phyloP scores from a whole-genome alignment of 1,139 yeast genomes.

The Kluyveromyces marxianus region DNA sequence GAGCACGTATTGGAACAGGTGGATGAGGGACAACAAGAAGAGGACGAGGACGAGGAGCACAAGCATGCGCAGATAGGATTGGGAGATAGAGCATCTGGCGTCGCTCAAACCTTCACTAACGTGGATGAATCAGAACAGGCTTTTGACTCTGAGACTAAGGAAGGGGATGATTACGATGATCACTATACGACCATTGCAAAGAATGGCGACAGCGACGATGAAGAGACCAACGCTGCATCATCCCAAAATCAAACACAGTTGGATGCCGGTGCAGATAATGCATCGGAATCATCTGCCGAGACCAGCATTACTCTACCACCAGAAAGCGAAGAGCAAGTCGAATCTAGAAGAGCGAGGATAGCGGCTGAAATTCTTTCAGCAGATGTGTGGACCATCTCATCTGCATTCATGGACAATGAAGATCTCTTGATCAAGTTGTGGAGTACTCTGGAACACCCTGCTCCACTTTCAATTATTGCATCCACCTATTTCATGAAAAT shows the following conservation, averaged over 20 bases:
- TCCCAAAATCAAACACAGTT: conserved; percentile 11
- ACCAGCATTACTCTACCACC: conserved; percentile 26
- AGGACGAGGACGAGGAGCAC: conserved; percentile 15
- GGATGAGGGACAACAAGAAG: conserved; percentile 20
- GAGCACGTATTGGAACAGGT: conserved; percentile 21
- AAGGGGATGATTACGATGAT: conserved; percentile 13
- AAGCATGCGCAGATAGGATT: no score
- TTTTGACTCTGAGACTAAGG: conserved; percentile 9
- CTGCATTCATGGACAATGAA: conserved; percentile 75
- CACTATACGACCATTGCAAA: conserved; percentile 4
- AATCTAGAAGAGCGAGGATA: conserved; percentile 67
- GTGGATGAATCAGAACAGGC: conserved; percentile 8
- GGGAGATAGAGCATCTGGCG: no score
- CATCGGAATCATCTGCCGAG: conserved; percentile 28
- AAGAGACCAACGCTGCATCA: conserved; percentile 15
- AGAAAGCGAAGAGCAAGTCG: conserved; percentile 46
- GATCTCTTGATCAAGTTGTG: conserved; percentile 64
- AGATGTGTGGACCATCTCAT: conserved; percentile 93
- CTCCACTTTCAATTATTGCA: conserved; percentile 63
- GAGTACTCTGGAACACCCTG: conserved; percentile 60
- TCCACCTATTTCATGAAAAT: conserved; percentile 92
- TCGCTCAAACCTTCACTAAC: background rate
- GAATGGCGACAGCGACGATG: conserved; percentile 36
- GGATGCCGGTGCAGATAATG: conserved; percentile 20
- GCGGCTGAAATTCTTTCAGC: conserved; percentile 88